A percentile compares a stretch with the other conserved stretches of the same genome.
Conservation (phyloP, 1,284 basidiomycete species). For the Cutaneotrichosporon daszewskae region DNA sequence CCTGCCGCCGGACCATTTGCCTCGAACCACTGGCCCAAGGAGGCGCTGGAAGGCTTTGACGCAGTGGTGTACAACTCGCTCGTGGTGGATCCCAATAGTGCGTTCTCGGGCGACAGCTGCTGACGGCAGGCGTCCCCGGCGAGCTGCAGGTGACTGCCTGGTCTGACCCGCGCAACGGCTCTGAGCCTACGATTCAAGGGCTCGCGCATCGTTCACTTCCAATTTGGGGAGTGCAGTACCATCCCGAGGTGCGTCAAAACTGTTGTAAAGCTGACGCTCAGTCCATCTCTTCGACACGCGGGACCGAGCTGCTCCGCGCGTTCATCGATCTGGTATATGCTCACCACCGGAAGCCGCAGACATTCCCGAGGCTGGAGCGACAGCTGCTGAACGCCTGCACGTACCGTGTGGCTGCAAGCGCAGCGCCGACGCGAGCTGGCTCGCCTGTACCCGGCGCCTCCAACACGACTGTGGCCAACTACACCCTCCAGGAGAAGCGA, state of each 20-base stretch:
- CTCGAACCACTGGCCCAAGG: constrained; percentile 21
- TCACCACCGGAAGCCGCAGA: constrained; percentile 21
- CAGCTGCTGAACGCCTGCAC: constrained; percentile 35
- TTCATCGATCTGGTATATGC: constrained; percentile 40
- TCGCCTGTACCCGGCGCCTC: constrained; percentile 6
- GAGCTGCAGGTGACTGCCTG: constrained; percentile 51
- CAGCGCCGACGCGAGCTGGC: constrained; percentile 11
- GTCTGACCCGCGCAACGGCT: constrained; percentile 29
- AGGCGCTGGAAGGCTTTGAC: constrained; percentile 49
- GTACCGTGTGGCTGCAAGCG: constrained; percentile 29
- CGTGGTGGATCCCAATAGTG: constrained; percentile 46
- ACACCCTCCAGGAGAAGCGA: constrained; percentile 21
- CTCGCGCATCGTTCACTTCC: constrained; percentile 60
- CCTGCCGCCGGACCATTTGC: constrained; percentile 33
- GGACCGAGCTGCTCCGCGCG: constrained; percentile 40
- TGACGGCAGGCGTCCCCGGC: constrained; percentile 42
- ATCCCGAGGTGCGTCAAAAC: constrained; percentile 62
- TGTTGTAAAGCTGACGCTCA: constrained; percentile 13
- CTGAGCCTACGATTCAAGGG: constrained; percentile 43
- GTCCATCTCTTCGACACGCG: constrained; percentile 49
- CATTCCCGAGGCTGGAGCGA: constrained; percentile 30
- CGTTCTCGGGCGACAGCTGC: constrained; percentile 4
- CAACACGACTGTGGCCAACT: neutral
- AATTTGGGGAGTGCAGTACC: constrained; percentile 93
- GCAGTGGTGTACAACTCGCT: constrained; percentile 75